Percentiles rank a stretch among this genome's conserved stretches.
phyloP scores from a whole-genome alignment of 768 basidiomycete genomes.

The Cubamyces sp. region DNA sequence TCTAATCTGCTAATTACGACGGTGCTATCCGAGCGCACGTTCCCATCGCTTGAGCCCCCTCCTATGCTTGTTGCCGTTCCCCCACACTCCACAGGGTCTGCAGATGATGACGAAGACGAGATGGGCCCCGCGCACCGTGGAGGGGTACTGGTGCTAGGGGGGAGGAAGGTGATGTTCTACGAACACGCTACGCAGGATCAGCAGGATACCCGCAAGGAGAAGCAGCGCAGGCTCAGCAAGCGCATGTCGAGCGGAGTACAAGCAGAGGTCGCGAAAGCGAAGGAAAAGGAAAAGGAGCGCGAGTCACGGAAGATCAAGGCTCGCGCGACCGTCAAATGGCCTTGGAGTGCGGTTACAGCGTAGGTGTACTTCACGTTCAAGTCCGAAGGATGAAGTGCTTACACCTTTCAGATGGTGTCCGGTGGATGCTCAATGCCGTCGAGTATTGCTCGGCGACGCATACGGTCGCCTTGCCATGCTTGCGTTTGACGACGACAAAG shows the following conservation, averaged over 20 bases:
- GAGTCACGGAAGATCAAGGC: slow-evolving; percentile 59
- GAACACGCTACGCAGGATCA: slow-evolving; percentile 53
- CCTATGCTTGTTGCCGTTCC: slow-evolving; percentile 39
- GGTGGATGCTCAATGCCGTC: slow-evolving; percentile 48
- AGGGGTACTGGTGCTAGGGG: slow-evolving; percentile 75
- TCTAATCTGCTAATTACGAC: slow-evolving; percentile 49
- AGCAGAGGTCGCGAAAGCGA: slow-evolving; percentile 49
- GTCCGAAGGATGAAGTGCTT: background rate
- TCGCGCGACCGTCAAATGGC: slow-evolving; percentile 66
- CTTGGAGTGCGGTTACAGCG: slow-evolving; percentile 75
- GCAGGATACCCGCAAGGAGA: slow-evolving; percentile 58
- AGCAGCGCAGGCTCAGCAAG: slow-evolving; percentile 54
- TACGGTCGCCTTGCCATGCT: slow-evolving; percentile 75
- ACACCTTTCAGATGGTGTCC: slow-evolving; percentile 50
- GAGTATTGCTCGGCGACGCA: slow-evolving; percentile 67
- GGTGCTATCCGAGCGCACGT: slow-evolving; percentile 50
- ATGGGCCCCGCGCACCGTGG: slow-evolving; percentile 44
- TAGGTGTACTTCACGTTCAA: slow-evolving; percentile 39
- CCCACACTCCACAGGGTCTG: slow-evolving; percentile 40
- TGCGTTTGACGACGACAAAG: slow-evolving; percentile 50
- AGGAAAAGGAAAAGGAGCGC: slow-evolving; percentile 59
- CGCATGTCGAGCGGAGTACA: slow-evolving; percentile 52
- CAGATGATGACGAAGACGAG: slow-evolving; percentile 36
- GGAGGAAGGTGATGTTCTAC: slow-evolving; percentile 63
- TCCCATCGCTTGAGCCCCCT: slow-evolving; percentile 37